Evolutionary conservation across 345 rosid genomes (phyloP), one percentile per base, ranked within the genome.

Genomic region (Salix viminalis): DNA sequence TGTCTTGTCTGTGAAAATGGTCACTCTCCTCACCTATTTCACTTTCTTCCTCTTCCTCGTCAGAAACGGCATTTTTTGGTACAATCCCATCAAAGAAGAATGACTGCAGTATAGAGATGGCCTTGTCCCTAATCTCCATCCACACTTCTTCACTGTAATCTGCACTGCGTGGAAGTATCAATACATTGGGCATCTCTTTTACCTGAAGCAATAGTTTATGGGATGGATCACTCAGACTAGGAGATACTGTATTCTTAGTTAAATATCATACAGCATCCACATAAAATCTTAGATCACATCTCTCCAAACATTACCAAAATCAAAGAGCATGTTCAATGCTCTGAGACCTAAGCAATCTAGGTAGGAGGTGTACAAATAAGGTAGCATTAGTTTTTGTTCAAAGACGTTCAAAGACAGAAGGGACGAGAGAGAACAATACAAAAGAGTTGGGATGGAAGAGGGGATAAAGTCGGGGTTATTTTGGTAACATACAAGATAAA

Each of bases 121-220:
- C 91, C 80, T 96, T 96, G 72, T 96, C 99, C 81, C 98, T 88
- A 68, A 94, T 91, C 87, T 96, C 98, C 90, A 94, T 84, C 99
- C 99, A 96, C 48, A 91, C 98, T 88, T 96, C 99, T 90, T 96
- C 99, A 82, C 98, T 96, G 79, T 94, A 96, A 90, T 96, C 99
- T 41, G 98, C 99, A 89, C 99, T 92, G 54, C 90, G 97, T 30
- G 99, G 98, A 82, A 92, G 96, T 81, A 96, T 84, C 85, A 96
- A 84, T 75, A 96, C 99, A 87, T 92, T 96, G 67, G 99, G 98
- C 99, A 94, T 94, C 88, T 96, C 99, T 87, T 88, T 92, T 82
- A 96, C 92, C 99, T 94, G 86, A 72, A 82, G 60, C 68, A 82
- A 68, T 36, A 41, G 14, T 65, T 60, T 36, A 44, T 36, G 5